Base-by-base conservation (phyloP, 495 filamentous ascomycete genomes). In the Xylaria venustula region DNA sequence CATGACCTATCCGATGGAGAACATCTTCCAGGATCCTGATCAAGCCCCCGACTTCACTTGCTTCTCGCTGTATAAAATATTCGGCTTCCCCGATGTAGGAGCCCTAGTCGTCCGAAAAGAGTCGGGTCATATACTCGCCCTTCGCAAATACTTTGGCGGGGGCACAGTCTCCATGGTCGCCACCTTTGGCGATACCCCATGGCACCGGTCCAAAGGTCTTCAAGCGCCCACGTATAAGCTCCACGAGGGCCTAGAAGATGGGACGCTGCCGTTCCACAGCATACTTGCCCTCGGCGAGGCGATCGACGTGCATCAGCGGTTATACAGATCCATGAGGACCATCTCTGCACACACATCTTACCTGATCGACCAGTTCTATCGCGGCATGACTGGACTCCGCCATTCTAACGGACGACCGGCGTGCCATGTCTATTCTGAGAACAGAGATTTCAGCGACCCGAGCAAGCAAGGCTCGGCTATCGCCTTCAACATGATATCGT, bases 41-140 rank as follows among this genome's bases (percentile, higher is more conserved):
- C 72, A 68, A 17, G 87, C 89, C 9, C 88, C 89, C 0, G 90
- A 93, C 64, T 92, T 92, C 61, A 85, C 79, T 7, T 85, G 82
- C 36, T 60, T 92, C 22, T 89, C 86, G 8, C 85, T 92, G 67
- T 92, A 92, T 72, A 93, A 93, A 72, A 89, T 92, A 53, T 92
- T 92, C 67, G 90, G 90, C 14, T 90, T 90, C 58, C 90, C 90
- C 0, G 86, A 92, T 56, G 78, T 93, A 15, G 90, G 90, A 1
- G 89, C 82, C 5, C 71, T 93, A 22, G 80, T 91, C 37, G 80
- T 92, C 12, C 82, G 88, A 25, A 86, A 80, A 64, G 75, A 79
- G 19, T 85, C 87, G 20, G 85, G 83, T 1, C 78, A 85, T 45
- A 81, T 89, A 37, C 79, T 93, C 9, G 73, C 78, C 49, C 76